These are phyloP conservation scores for Diaporthe sp. DNA, from an alignment of 2,329 filamentous ascomycete genomes.

Conservation along the genomic window DNA sequence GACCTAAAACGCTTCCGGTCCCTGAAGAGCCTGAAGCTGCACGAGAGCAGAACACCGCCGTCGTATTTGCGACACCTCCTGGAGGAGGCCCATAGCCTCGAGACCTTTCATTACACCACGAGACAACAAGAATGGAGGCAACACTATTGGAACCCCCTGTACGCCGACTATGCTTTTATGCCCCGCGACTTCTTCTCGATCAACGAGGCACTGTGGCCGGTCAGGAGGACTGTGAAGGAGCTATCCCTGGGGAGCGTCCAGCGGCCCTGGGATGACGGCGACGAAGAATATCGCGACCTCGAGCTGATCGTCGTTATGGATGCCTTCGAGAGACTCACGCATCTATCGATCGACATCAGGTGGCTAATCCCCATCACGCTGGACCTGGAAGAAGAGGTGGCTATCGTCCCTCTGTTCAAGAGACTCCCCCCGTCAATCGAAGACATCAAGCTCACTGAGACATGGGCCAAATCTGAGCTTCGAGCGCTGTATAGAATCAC, in stretches of 20 bases:
- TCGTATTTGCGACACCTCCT: background rate
- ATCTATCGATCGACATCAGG: background rate
- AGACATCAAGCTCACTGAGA: conserved; percentile 7
- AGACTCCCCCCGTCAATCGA: background rate
- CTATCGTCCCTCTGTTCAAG: background rate
- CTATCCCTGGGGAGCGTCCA: background rate
- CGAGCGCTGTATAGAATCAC: background rate
- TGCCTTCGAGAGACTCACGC: background rate
- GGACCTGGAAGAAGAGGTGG: background rate
- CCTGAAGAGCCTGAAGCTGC: conserved; percentile 1
- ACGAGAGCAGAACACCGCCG: background rate
- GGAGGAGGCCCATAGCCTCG: conserved; percentile 7
- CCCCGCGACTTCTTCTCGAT: background rate
- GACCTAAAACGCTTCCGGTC: background rate
- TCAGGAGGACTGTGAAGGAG: background rate
- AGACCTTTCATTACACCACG: background rate
- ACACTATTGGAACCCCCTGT: background rate
- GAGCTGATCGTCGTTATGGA: background rate
- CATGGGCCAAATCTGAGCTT: background rate
- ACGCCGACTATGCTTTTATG: background rate
- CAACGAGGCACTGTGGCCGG: background rate
- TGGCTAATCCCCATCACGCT: background rate
- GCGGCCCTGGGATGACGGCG: background rate
- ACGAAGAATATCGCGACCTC: background rate
- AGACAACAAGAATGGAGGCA: conserved; percentile 14